Evolutionary conservation across 2,329 filamentous ascomycete species (phyloP), one percentile per base, ranked within the genome.

Genomic region (Colletotrichum sp.): DNA sequence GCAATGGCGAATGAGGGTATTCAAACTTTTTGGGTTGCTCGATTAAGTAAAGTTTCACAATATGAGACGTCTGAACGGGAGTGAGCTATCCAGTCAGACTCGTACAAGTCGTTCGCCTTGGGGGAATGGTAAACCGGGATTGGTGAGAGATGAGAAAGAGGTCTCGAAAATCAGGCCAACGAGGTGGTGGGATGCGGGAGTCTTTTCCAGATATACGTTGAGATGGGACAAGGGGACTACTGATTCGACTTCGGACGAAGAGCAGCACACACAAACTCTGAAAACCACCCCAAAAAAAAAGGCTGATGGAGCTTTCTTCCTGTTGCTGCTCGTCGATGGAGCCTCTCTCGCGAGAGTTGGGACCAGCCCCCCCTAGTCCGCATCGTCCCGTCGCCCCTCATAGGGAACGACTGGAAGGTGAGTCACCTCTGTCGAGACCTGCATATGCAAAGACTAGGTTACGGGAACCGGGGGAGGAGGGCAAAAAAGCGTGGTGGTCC

Each of bases 401-500:
- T 33, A 71, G 71, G 55, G 55, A 78, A 74, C 75, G 76, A 79
- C 72, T 79, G 76, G 78, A 72, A 73, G 72, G 76, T 79, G 77
- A 79, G 74, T 79, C 78, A 79, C 76, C 70, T 71, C 72, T 75
- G 70, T 73, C 65, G 70, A 75, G 69, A 69, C 73, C 70, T 73
- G 73, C 66, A 75, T 75, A 73, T 73, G 70, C 66, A 58, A 43
- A 58, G 61, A 61, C 70, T 73, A 70, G 66, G 58, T 64, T 61
- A 69, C 31, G 38, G 69, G 63, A 54, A 61, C 34, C 21, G 66
- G 57, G 43, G 66, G 62, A 36, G 62, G 24, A 36, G 18, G 34
- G 54, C 51, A 6, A 21, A 54, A 58, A 34, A 27, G 34, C 64
- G 12, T 57, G 64, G 51, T 57, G 47, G 43, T 57, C 51, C 27